phyloP scores from a whole-genome alignment of 2,329 filamentous ascomycete genomes.

The Xylariaceae sp. region DNA sequence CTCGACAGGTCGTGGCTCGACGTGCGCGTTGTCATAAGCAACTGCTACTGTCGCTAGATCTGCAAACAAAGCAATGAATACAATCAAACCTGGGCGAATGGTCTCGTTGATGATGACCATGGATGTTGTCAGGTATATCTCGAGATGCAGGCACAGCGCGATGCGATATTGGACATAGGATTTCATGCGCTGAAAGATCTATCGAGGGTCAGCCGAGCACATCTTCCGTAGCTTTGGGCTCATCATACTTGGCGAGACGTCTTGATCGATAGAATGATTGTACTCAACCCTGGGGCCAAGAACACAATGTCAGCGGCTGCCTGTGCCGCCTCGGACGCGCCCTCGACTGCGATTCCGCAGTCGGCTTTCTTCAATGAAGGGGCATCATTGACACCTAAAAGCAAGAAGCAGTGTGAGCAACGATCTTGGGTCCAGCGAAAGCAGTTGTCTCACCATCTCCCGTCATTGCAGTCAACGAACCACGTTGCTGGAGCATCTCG shows the following conservation, averaged over 20 bases:
- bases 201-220: neutral
- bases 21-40: constrained; percentile 76
- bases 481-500: constrained; percentile 70
- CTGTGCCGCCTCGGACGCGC: constrained; percentile 67
- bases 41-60: constrained; percentile 76
- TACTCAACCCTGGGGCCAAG: constrained; percentile 67
- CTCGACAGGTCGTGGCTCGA: constrained; percentile 69
- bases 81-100: constrained; percentile 66
- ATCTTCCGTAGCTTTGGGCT: neutral
- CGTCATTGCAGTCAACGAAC: constrained; percentile 71
- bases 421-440: neutral
- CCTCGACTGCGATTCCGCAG: constrained; percentile 71
- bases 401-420: constrained; percentile 1
- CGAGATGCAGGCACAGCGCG: constrained; percentile 68
- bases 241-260: constrained; percentile 51
- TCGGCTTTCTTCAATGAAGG: constrained; percentile 71
- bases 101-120: constrained; percentile 81
- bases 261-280: constrained; percentile 71
- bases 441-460: constrained; percentile 50
- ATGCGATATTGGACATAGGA: constrained; percentile 75
- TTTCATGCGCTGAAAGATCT: constrained; percentile 78
- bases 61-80: constrained; percentile 76
- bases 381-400: constrained; percentile 62
- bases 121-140: constrained; percentile 72
- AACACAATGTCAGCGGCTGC: constrained; percentile 72